phyloP scores from a whole-genome alignment of 176 grass and related monocot species.

The Eleusine coracana region DNA sequence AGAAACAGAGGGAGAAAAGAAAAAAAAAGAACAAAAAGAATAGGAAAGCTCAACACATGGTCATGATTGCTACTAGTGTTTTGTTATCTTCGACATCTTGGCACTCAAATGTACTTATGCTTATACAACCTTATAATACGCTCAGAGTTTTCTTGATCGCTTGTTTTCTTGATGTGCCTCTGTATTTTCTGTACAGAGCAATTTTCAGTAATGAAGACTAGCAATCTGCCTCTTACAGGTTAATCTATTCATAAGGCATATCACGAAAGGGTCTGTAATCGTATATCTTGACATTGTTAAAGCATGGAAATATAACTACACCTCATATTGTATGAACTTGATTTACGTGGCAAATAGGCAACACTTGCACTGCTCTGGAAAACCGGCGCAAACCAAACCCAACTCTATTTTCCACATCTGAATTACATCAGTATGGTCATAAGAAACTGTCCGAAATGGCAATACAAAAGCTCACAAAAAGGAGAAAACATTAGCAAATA shows the following conservation, averaged over 20 bases:
- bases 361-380: neutral
- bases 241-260: neutral
- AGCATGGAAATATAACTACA: neutral
- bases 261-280: neutral
- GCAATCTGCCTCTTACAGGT: neutral
- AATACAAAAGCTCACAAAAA: constrained; percentile 20
- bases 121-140: neutral
- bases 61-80: neutral
- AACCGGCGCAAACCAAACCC: constrained; percentile 26
- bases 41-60: neutral
- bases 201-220: neutral
- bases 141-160: neutral
- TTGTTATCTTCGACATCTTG: neutral
- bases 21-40: neutral
- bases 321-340: neutral
- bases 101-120: neutral
- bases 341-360: neutral
- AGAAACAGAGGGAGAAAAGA: neutral
- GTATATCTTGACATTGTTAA: neutral
- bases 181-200: neutral
- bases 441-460: constrained; percentile 9
- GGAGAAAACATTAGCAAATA: neutral
- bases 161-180: neutral
- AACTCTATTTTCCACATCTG: constrained; percentile 36
- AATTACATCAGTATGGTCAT: constrained; percentile 39